Conservation (phyloP, 352 stramenopile genomes). For the Globisporangium okanoganense region DNA sequence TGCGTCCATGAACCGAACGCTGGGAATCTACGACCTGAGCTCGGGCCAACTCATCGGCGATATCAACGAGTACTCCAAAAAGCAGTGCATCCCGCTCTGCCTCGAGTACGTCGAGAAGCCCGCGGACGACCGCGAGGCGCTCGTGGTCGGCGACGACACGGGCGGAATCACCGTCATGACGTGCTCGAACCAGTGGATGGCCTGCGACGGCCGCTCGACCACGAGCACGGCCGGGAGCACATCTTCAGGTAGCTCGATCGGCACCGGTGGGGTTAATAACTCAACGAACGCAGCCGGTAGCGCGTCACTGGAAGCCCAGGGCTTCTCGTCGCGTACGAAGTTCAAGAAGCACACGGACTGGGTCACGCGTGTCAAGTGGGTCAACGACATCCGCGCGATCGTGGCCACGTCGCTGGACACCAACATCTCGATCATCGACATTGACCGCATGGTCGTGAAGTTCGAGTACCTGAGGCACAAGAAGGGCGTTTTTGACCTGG, state of each 20-base stretch:
- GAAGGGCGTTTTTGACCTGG: conserved; percentile 79
- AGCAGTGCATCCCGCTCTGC: conserved; percentile 77
- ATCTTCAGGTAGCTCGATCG: conserved; percentile 2
- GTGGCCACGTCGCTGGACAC: conserved; percentile 78
- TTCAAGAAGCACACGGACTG: conserved; percentile 84
- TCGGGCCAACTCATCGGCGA: conserved; percentile 65
- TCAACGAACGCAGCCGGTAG: conserved; percentile 38
- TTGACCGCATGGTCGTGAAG: conserved; percentile 76
- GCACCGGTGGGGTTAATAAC: conserved; percentile 8
- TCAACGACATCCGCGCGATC: conserved; percentile 74
- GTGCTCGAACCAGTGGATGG: conserved; percentile 64
- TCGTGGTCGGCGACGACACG: conserved; percentile 76
- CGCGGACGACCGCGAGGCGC: conserved; percentile 60
- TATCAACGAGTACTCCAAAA: conserved; percentile 71
- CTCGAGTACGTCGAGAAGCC: conserved; percentile 80
- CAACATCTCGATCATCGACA: conserved; percentile 79
- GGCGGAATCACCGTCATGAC: conserved; percentile 70
- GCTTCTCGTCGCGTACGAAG: conserved; percentile 63
- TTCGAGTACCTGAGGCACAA: conserved; percentile 82
- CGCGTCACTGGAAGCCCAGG: conserved; percentile 51
- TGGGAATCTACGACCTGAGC: conserved; percentile 74
- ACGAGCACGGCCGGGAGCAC: conserved; percentile 15
- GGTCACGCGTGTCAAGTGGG: conserved; percentile 82
- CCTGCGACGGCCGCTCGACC: conserved; percentile 58
- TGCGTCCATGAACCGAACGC: conserved; percentile 70